phyloP scores from a whole-genome alignment of 2,329 filamentous ascomycete genomes.

The Paraphaeosphaeria minitans region DNA sequence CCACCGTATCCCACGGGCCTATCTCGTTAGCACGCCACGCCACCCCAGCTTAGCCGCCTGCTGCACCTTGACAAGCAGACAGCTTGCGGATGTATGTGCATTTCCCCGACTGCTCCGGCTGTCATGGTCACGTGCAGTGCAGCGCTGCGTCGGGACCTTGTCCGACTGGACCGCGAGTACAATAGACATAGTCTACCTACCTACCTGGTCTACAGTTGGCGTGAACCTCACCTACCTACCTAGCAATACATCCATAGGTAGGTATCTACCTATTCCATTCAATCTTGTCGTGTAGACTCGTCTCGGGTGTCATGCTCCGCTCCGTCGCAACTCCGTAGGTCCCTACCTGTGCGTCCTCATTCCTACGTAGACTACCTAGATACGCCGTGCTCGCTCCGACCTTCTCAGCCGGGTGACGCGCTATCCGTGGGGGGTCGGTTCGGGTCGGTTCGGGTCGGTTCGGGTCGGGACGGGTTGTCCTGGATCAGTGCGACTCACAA shows the following conservation, averaged over 20 bases:
- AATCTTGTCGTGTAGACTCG: no score
- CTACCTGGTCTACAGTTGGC: no score
- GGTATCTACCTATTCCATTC: no score
- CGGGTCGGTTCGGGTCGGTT: neutral
- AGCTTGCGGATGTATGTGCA: neutral
- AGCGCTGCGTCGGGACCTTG: no score
- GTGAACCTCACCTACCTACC: no score
- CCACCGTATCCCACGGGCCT: neutral
- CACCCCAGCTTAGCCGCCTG: neutral
- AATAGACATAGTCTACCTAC: no score
- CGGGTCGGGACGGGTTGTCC: neutral
- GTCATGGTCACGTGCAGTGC: no score
- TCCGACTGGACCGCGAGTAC: no score
- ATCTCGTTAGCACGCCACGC: conserved; percentile 5
- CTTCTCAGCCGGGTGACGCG: neutral
- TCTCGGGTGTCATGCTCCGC: neutral
- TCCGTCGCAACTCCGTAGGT: neutral
- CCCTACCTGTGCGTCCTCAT: neutral
- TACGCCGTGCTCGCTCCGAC: neutral
- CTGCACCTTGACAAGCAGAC: neutral
- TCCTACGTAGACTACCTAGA: no score
- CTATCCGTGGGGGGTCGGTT: neutral
- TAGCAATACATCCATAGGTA: no score
- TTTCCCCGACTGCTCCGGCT: neutral
- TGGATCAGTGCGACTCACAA: neutral